Conservation (phyloP, 1,139 yeast genomes). For the Meyerozyma elateridarum region DNA sequence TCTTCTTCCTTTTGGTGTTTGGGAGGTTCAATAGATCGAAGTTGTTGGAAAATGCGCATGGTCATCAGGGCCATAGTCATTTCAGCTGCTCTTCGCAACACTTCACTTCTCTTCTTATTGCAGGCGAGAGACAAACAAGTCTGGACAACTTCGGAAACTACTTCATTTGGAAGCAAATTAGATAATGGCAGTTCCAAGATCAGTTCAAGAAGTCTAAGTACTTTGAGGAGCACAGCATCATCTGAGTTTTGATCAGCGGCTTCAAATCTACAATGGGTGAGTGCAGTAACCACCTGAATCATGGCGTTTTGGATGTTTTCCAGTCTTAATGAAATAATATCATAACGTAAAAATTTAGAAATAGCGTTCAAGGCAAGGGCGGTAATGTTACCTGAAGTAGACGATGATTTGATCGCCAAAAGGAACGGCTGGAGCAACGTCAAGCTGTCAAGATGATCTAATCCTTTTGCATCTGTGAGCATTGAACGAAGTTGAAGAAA, state of each 20-base stretch:
- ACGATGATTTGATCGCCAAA: conserved; percentile 77
- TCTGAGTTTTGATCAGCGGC: conserved; percentile 92
- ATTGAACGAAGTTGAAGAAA: conserved; percentile 76
- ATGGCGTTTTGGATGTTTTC: conserved; percentile 47
- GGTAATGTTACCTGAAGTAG: conserved; percentile 84
- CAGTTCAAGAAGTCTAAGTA: conserved; percentile 67
- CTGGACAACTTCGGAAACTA: conserved; percentile 83
- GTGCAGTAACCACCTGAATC: conserved; percentile 63
- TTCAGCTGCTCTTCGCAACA: conserved; percentile 85
- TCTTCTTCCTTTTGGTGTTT: conserved; percentile 22
- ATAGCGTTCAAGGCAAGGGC: conserved; percentile 75
- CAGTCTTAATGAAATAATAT: conserved; percentile 43
- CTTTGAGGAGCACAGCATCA: conserved; percentile 84
- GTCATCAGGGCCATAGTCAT: conserved; percentile 73
- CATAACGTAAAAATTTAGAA: conserved; percentile 64
- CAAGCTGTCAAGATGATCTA: conserved; percentile 61
- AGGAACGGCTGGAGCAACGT: conserved; percentile 83
- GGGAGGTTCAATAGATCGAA: conserved; percentile 54
- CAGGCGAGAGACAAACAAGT: conserved; percentile 91
- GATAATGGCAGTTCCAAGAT: conserved; percentile 66
- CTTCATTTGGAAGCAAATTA: conserved; percentile 66
- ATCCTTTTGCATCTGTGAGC: conserved; percentile 50
- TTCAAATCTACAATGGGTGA: conserved; percentile 93
- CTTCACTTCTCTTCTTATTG: conserved; percentile 87
- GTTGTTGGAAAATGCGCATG: conserved; percentile 58